These are phyloP conservation scores for Paramarasmius palmivorus DNA, from an alignment of 1,284 basidiomycete genomes.

Conservation along the genomic window DNA sequence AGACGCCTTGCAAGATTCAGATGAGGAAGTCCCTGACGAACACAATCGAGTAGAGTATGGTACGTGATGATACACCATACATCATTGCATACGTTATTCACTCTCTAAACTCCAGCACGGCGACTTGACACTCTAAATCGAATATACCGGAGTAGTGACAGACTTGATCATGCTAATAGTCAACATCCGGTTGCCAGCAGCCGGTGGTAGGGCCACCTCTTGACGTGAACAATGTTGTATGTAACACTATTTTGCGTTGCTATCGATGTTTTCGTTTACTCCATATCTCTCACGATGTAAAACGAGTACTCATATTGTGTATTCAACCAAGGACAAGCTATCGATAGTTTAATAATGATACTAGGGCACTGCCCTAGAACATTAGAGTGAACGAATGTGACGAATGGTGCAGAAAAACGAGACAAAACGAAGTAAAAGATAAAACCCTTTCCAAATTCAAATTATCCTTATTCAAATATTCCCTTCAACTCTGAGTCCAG, in stretches of 20 bases:
- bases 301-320: too few species aligned
- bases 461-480: too few species aligned
- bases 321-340: too few species aligned
- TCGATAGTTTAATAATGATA: too few species aligned
- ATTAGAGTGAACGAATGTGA: too few species aligned
- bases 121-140: constrained; percentile 48
- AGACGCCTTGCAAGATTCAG: constrained; percentile 71
- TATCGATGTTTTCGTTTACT: too few species aligned
- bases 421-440: constrained; percentile 7
- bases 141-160: constrained; percentile 41
- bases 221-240: too few species aligned
- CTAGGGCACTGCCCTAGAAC: too few species aligned
- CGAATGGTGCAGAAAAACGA: not conserved
- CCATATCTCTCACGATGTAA: too few species aligned
- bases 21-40: constrained; percentile 67
- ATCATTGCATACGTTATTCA: not conserved
- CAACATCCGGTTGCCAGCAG: not conserved
- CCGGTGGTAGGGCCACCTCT: too few species aligned
- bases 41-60: constrained; percentile 65
- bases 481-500: too few species aligned
- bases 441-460: constrained; percentile 10
- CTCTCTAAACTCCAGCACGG: constrained; percentile 39
- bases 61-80: constrained; percentile 33
- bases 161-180: constrained; percentile 29
- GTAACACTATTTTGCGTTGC: too few species aligned